These are phyloP conservation scores for grape (Vitis vinifera) DNA, from an alignment of 164 flowering plant genomes.

Conservation along the genomic window DNA sequence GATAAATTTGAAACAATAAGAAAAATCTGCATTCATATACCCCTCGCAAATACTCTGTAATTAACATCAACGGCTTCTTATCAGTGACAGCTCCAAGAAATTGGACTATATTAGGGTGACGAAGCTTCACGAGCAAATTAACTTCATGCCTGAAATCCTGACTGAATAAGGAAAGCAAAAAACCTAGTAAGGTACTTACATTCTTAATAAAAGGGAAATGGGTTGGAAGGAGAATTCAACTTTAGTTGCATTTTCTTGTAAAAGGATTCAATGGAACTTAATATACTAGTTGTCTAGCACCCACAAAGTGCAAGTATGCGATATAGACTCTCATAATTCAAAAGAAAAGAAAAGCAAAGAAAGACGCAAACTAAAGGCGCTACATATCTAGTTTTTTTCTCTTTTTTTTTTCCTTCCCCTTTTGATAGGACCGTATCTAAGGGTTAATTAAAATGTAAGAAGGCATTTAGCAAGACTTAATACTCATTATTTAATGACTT, in stretches of 20 bases:
- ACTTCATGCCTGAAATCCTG: conserved; percentile 99
- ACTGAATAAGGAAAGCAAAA: conserved; percentile 45
- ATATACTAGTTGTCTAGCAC: no score
- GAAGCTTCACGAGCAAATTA: conserved; percentile 96
- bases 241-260: neutral
- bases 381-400: no score
- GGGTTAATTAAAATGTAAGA: neutral
- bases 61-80: conserved; percentile 93
- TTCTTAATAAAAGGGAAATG: neutral
- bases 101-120: conserved; percentile 97
- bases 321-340: no score
- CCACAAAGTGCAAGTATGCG: no score
- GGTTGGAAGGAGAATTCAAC: neutral
- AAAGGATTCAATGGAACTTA: no score
- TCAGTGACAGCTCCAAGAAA: conserved; percentile 99
- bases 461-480: neutral
- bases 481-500: no score
- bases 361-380: no score
- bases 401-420: no score
- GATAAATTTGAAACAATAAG: neutral
- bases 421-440: no score
- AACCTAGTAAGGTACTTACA: conserved; percentile 5
- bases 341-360: no score
- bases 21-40: conserved; percentile 35
- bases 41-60: conserved; percentile 95